A percentile compares a stretch with the other conserved stretches of the same genome.
Conservation (phyloP, 2,329 filamentous ascomycete species). For the Pyrenochaeta sp. region DNA sequence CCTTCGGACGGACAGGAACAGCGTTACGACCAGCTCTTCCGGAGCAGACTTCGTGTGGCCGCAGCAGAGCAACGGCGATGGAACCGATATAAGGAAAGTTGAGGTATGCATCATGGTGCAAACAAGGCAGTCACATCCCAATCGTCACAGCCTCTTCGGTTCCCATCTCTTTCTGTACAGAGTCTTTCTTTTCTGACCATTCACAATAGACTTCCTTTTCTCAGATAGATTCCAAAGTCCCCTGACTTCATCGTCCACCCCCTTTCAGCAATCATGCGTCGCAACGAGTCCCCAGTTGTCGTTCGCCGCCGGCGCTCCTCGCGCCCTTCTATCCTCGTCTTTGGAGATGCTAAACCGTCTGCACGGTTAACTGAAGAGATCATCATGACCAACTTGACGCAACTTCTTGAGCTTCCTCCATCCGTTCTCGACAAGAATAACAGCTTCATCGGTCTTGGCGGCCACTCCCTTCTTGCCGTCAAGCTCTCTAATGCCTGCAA, state of each 20-base stretch:
- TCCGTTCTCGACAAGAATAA: constrained; percentile 4
- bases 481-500: constrained; percentile 12
- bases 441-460: constrained; percentile 14
- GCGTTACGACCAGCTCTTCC: background rate
- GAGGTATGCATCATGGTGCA: background rate
- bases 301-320: constrained; percentile 3
- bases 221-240: background rate
- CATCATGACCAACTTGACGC: constrained; percentile 1
- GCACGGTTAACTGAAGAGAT: constrained; percentile 1
- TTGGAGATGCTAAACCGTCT: constrained; percentile 5
- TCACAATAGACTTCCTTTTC: background rate
- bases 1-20: background rate
- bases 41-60: background rate
- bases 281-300: constrained; percentile 2
- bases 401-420: constrained; percentile 5
- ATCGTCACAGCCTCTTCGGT: constrained; percentile 6
- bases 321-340: constrained; percentile 2
- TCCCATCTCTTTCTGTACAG: constrained; percentile 1
- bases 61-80: background rate
- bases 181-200: background rate
- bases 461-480: constrained; percentile 12
- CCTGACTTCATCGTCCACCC: background rate
- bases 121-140: constrained; percentile 5
- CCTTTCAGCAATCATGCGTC: constrained; percentile 3
- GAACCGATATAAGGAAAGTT: constrained; percentile 2